phyloP scores from a whole-genome alignment of 352 stramenopile species.

The Aphanomyces invadans region DNA sequence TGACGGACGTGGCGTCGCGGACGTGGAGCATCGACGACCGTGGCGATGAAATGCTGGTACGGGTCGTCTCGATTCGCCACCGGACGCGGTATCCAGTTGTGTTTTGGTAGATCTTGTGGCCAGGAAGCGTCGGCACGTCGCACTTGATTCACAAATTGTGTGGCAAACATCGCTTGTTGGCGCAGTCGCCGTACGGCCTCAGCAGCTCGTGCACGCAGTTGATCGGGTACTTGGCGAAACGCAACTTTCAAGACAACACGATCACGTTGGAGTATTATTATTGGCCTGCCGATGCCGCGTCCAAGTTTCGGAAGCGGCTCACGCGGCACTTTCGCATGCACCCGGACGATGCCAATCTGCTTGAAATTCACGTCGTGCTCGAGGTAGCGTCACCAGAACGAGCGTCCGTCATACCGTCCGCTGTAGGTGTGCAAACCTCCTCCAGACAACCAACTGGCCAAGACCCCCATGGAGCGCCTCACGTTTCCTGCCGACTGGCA shows the following conservation, averaged over 20 bases:
- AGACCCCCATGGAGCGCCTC: conserved; percentile 6
- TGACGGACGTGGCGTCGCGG: conserved; percentile 21
- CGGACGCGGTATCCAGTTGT: too few species aligned
- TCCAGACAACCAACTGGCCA: background rate
- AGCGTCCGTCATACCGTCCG: background rate
- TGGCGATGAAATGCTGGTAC: conserved; percentile 25
- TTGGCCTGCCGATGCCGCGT: conserved; percentile 18
- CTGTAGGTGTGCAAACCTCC: conserved; percentile 13
- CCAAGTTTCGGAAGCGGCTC: conserved; percentile 20
- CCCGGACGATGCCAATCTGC: conserved; percentile 17
- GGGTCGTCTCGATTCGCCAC: too few species aligned
- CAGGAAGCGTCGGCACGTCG: conserved; percentile 21
- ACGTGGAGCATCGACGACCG: conserved; percentile 25
- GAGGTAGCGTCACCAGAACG: conserved; percentile 20
- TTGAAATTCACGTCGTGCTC: conserved; percentile 24
- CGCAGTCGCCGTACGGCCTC: conserved; percentile 19
- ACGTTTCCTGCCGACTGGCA: conserved; percentile 16
- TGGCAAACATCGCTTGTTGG: conserved; percentile 13
- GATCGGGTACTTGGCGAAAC: conserved; percentile 19
- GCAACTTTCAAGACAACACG: conserved; percentile 24
- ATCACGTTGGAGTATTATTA: conserved; percentile 24
- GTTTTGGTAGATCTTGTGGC: conserved; percentile 23
- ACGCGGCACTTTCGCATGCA: conserved; percentile 24
- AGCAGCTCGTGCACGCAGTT: conserved; percentile 21
- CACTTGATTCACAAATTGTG: conserved; percentile 25